phyloP scores from a whole-genome alignment of 202 grass and related monocot species.

The Bolboschoenoplectus hybrid region DNA sequence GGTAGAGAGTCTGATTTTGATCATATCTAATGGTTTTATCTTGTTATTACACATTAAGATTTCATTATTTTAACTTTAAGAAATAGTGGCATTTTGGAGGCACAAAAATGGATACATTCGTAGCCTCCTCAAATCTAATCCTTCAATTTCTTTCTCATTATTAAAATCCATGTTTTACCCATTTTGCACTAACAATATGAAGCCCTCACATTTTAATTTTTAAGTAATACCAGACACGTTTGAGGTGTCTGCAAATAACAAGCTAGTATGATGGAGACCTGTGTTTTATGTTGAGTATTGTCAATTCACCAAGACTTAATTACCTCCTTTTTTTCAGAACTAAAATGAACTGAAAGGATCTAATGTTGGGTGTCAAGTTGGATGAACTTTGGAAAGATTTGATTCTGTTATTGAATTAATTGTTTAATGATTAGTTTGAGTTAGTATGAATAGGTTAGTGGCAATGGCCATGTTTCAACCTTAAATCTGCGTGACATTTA shows the following conservation, averaged over 20 bases:
- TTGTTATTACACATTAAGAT: neutral
- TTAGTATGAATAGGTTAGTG: neutral
- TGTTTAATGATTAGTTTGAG: neutral
- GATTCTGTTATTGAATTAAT: neutral
- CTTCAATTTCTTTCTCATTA: neutral
- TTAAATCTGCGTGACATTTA: neutral
- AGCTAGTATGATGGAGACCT: neutral
- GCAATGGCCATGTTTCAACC: neutral
- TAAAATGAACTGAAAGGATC: slow-evolving; percentile 15
- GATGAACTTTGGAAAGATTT: neutral
- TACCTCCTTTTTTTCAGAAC: neutral
- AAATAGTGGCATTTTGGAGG: neutral
- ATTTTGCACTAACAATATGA: neutral
- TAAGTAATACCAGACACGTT: neutral
- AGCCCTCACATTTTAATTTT: neutral
- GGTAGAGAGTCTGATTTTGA: neutral
- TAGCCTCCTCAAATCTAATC: neutral
- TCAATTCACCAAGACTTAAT: neutral
- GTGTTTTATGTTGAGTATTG: neutral
- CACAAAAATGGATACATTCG: slow-evolving; percentile 7
- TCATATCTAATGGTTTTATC: neutral
- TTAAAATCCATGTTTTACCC: neutral
- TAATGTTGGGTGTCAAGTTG: neutral
- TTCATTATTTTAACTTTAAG: neutral
- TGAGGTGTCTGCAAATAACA: neutral